These are phyloP conservation scores for Citrullus amarus DNA, from an alignment of 306 rosid species.

Conservation along the genomic window DNA sequence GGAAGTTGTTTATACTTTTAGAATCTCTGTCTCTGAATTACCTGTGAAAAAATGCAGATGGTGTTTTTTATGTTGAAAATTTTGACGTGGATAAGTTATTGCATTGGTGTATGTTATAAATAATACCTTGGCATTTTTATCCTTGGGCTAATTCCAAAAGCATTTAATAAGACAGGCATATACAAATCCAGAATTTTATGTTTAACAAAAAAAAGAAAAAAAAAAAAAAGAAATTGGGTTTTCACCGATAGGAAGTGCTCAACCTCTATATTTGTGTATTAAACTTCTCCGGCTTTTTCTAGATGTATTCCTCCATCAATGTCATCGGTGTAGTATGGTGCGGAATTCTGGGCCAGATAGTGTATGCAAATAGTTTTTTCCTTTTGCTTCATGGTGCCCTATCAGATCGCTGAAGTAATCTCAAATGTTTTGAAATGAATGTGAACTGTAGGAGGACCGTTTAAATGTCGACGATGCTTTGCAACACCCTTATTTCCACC, in stretches of 20 bases:
- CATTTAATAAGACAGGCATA: background rate
- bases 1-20: background rate
- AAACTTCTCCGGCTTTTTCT: background rate
- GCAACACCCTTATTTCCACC: conserved; percentile 73
- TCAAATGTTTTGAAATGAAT: background rate
- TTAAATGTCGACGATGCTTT: conserved; percentile 63
- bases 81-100: too few relatives aligned
- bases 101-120: background rate
- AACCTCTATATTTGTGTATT: background rate
- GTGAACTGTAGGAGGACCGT: conserved; percentile 65
- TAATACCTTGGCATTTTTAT: background rate
- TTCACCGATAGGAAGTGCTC: background rate
- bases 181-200: background rate
- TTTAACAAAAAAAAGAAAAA: background rate
- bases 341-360: background rate
- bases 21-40: background rate
- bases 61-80: too few relatives aligned
- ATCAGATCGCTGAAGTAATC: background rate
- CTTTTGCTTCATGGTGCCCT: background rate
- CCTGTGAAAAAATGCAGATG: background rate
- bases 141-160: background rate
- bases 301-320: background rate
- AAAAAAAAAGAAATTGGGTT: background rate
- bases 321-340: background rate
- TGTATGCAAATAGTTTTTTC: background rate